Evolutionary conservation across 2,329 filamentous ascomycete genomes (phyloP), one percentile per base, ranked within the genome.

Genomic region (Botryotinia calthae): DNA sequence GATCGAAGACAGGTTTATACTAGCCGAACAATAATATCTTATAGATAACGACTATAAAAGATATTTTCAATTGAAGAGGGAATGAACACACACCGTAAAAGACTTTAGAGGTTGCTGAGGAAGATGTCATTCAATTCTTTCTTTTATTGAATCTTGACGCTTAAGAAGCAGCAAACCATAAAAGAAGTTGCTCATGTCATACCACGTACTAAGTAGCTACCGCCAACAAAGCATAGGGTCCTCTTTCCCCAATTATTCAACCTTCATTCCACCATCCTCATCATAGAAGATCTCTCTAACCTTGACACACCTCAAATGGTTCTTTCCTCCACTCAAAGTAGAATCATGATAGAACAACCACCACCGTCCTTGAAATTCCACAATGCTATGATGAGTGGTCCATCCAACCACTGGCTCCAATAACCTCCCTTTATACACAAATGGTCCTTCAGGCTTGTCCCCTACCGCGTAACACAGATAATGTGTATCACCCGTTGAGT

Each of bases 361-460:
- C 88, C 91, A 94, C 76, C 86, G 87, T 6, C 87, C 90, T 81
- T 88, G 81, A 79, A 92, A 93, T 84, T 94, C 91, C 16, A 91
- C 90, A 76, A 95, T 91, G 4, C 89, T 92, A 81, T 94, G 92
- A 82, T 94, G 92, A 71, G 92, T 95, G 61, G 92, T 94, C 92
- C 92, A 95, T 1, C 92, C 92, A 40, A 92, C 81, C 8, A 95
- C 92, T 0, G 92, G 92, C 84, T 94, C 91, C 66, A 95, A 81
- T 71, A 95, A 91, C 64, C 88, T 83, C 0, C 92, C 92, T 0
- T 85, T 86, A 75, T 93, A 94, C 1, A 88, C 91, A 77, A 94
- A 94, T 0, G 92, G 92, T 0, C 92, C 92, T 18, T 88, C 82
- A 0, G 92, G 92, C 73, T 82, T 89, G 8, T 87, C 84, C 0